phyloP scores from a whole-genome alignment of 2,329 filamentous ascomycete species.

The Bipolaris gigantea region DNA sequence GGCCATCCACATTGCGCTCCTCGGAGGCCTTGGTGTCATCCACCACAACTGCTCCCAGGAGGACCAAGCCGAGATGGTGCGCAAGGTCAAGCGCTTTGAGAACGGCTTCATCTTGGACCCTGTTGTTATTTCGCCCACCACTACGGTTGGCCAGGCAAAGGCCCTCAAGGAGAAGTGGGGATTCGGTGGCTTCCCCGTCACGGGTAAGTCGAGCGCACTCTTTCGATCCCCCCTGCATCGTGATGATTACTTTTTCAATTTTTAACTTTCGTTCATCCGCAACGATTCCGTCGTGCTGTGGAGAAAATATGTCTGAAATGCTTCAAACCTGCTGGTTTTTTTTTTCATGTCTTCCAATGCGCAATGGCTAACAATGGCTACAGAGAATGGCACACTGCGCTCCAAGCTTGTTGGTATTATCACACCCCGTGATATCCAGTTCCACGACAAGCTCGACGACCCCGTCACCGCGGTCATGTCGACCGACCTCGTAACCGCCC shows the following conservation, averaged over 20 bases:
- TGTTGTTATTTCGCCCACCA: slow-evolving; percentile 82
- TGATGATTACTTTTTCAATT: slow-evolving; percentile 72
- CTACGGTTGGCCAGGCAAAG: slow-evolving; percentile 88
- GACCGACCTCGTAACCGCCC: slow-evolving; percentile 87
- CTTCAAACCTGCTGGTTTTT: slow-evolving; percentile 6
- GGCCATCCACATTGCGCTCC: slow-evolving; percentile 95
- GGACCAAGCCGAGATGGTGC: slow-evolving; percentile 96
- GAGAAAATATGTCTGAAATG: slow-evolving; percentile 63
- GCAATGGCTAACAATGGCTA: slow-evolving; percentile 28
- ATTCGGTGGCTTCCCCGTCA: slow-evolving; percentile 97
- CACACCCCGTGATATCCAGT: slow-evolving; percentile 97
- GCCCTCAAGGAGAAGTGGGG: slow-evolving; percentile 97
- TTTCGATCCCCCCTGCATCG: slow-evolving; percentile 42
- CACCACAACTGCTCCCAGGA: slow-evolving; percentile 99
- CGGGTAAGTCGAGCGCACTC: slow-evolving; percentile 67
- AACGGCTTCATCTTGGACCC: slow-evolving; percentile 99
- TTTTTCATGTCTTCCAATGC: slow-evolving; percentile 1
- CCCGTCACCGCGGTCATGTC: slow-evolving; percentile 92
- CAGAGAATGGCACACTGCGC: slow-evolving; percentile 88
- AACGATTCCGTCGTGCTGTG: slow-evolving; percentile 87
- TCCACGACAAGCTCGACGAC: slow-evolving; percentile 74
- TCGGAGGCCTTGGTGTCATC: slow-evolving; percentile 89
- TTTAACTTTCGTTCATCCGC: slow-evolving; percentile 99
- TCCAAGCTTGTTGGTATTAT: slow-evolving; percentile 97
- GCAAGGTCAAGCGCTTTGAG: slow-evolving; percentile 98